phyloP scores from a whole-genome alignment of 192 early-diverging fungal genomes.

The Linnemannia schmuckeri region DNA sequence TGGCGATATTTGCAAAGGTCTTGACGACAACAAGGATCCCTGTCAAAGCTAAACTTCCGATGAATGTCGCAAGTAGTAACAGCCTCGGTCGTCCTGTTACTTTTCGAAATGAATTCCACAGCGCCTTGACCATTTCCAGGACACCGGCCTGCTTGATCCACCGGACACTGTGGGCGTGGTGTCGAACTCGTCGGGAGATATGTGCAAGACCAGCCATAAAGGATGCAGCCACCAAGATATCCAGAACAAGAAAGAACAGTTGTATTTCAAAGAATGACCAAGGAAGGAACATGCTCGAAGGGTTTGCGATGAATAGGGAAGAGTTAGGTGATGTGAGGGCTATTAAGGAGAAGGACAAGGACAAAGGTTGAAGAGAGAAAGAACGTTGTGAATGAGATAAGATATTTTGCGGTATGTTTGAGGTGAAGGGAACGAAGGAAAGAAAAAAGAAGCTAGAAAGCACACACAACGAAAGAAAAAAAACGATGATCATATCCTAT shows the following conservation, averaged over 20 bases:
- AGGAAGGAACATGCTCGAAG: constrained; percentile 13
- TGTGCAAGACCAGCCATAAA: neutral
- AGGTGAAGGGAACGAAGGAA: no score
- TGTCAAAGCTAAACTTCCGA: neutral
- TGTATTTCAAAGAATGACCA: constrained; percentile 3
- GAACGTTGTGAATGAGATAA: neutral
- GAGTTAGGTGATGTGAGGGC: neutral
- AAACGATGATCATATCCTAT: no score
- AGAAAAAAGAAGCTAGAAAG: no score
- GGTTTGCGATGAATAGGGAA: neutral
- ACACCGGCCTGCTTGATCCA: constrained; percentile 11
- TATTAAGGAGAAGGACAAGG: neutral
- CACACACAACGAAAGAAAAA: no score
- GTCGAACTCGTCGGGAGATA: neutral
- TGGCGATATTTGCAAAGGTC: neutral
- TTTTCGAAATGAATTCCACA: neutral
- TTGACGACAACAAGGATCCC: neutral
- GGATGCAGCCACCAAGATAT: neutral
- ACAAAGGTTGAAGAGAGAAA: neutral
- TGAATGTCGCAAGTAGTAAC: neutral
- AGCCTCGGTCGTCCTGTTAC: neutral
- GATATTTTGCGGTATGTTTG: no score
- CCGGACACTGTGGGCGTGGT: constrained; percentile 7
- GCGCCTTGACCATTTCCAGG: no score
- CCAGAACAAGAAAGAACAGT: neutral